A percentile compares a stretch with the other conserved stretches of the same genome.
Conservation (phyloP, 2,329 filamentous ascomycete species). For the Calonectria montana region DNA sequence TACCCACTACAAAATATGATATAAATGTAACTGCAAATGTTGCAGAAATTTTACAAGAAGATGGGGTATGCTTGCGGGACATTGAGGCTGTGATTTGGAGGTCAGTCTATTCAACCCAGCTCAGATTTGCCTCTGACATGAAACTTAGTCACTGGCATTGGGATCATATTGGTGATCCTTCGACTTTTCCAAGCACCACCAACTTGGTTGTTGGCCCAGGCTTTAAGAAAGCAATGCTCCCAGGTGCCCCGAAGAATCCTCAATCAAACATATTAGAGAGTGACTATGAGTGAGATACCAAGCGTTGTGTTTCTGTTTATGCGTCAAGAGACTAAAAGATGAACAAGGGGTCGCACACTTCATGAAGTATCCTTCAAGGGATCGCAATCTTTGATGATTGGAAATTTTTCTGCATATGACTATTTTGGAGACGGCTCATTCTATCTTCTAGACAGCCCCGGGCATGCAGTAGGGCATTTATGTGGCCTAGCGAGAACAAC, state of each 20-base stretch:
- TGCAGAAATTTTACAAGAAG: slow-evolving; percentile 31
- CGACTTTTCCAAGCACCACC: slow-evolving; percentile 57
- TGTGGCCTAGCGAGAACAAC: slow-evolving; percentile 55
- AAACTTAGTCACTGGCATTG: slow-evolving; percentile 57
- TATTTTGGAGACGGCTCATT: slow-evolving; percentile 56
- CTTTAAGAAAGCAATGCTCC: slow-evolving; percentile 57
- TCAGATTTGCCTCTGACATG: background rate
- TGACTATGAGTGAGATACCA: slow-evolving; percentile 45
- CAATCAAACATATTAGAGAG: slow-evolving; percentile 48
- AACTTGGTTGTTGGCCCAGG: slow-evolving; percentile 65
- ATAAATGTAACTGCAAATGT: slow-evolving; percentile 42
- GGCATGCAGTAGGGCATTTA: slow-evolving; percentile 55
- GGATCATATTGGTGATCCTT: slow-evolving; percentile 65
- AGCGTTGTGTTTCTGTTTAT: rapidly evolving
- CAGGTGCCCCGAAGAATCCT: slow-evolving; percentile 57
- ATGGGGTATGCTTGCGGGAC: slow-evolving; percentile 13
- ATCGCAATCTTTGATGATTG: slow-evolving; percentile 44
- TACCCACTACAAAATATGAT: slow-evolving; percentile 42
- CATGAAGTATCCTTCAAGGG: slow-evolving; percentile 43
- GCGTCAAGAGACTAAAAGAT: background rate
- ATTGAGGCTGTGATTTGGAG: slow-evolving; percentile 39
- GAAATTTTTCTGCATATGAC: slow-evolving; percentile 52
- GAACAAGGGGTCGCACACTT: slow-evolving; percentile 37
- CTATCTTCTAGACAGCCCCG: slow-evolving; percentile 55
- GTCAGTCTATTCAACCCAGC: background rate